phyloP scores from a whole-genome alignment of 148 eudicot genomes.

The Rhododendron molle region DNA sequence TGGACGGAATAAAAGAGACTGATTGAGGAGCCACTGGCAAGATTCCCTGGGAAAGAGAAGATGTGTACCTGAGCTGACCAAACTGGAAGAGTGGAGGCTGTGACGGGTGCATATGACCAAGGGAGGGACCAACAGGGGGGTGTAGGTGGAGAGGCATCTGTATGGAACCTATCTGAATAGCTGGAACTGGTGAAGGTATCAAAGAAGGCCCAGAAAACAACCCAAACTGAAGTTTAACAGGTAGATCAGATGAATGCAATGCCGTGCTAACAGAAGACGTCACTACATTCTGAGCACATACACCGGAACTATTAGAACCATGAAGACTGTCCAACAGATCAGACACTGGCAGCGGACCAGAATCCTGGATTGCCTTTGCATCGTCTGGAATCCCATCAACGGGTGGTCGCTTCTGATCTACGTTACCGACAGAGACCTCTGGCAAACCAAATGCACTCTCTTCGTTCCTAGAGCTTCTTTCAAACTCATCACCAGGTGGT shows the following conservation, averaged over 20 bases:
- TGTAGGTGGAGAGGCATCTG: conserved; percentile 97
- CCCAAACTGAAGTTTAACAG: conserved; percentile 89
- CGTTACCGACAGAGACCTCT: conserved; percentile 30
- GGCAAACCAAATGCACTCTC: conserved; percentile 28
- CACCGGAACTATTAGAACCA: conserved; percentile 20
- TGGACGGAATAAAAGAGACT: conserved; percentile 68
- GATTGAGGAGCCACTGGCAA: conserved; percentile 69
- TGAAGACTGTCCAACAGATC: conserved; percentile 31
- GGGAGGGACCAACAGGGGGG: conserved; percentile 67
- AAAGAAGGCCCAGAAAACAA: conserved; percentile 91
- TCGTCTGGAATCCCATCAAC: conserved; percentile 30
- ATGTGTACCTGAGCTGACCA: conserved; percentile 75
- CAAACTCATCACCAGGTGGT: conserved; percentile 64
- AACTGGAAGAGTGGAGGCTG: conserved; percentile 85
- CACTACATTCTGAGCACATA: conserved; percentile 28
- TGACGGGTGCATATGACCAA: conserved; percentile 57
- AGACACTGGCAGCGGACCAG: conserved; percentile 22
- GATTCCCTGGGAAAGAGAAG: conserved; percentile 76
- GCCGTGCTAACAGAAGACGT: conserved; percentile 25
- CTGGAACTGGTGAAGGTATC: conserved; percentile 89
- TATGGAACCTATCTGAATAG: conserved; percentile 97
- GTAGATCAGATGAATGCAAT: conserved; percentile 48
- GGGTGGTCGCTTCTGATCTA: conserved; percentile 29
- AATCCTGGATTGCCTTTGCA: conserved; percentile 29
- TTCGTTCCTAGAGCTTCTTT: conserved; percentile 40